Percentiles rank a stretch among this genome's conserved stretches.
These are phyloP conservation scores for Ceratocystis colombiana DNA, from an alignment of 2,329 filamentous ascomycete genomes.

Conservation along the genomic window DNA sequence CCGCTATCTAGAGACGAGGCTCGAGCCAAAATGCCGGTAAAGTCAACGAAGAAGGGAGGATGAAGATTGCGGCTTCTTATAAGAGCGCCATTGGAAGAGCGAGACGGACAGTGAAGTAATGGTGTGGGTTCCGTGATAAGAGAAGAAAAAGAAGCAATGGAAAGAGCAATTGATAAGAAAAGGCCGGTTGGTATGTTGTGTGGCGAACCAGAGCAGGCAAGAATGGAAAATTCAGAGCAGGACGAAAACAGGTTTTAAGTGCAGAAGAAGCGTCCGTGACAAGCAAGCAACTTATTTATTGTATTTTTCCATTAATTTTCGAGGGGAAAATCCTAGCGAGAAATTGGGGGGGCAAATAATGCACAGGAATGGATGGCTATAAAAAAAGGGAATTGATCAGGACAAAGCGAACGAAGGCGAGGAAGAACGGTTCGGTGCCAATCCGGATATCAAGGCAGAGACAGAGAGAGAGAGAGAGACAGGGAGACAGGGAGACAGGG, in stretches of 20 bases:
- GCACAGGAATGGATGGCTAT: not conserved
- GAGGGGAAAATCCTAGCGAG: not conserved
- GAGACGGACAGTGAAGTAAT: not conserved
- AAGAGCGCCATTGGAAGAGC: constrained; percentile 2
- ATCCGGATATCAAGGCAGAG: constrained; percentile 1
- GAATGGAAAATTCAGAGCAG: not conserved
- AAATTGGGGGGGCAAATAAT: not conserved
- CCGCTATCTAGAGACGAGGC: not conserved
- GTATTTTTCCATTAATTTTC: not conserved
- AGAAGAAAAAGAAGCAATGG: not conserved
- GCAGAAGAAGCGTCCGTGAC: not conserved
- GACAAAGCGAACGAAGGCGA: not conserved
- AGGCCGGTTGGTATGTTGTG: not conserved
- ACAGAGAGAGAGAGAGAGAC: not conserved
- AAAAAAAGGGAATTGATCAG: not conserved
- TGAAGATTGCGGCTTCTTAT: constrained; percentile 2
- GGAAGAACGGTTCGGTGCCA: not conserved
- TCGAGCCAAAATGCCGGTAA: not conserved
- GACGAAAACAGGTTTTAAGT: constrained; percentile 9
- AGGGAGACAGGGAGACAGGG: not conserved
- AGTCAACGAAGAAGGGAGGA: not conserved
- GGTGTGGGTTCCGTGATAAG: not conserved
- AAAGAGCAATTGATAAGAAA: not conserved
- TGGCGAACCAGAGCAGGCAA: not conserved
- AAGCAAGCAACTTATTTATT: not conserved